Percentiles rank a stretch among this genome's conserved stretches.
These are phyloP conservation scores for Laetiporus sulphureus DNA, from an alignment of 1,284 basidiomycete species.

Conservation along the genomic window DNA sequence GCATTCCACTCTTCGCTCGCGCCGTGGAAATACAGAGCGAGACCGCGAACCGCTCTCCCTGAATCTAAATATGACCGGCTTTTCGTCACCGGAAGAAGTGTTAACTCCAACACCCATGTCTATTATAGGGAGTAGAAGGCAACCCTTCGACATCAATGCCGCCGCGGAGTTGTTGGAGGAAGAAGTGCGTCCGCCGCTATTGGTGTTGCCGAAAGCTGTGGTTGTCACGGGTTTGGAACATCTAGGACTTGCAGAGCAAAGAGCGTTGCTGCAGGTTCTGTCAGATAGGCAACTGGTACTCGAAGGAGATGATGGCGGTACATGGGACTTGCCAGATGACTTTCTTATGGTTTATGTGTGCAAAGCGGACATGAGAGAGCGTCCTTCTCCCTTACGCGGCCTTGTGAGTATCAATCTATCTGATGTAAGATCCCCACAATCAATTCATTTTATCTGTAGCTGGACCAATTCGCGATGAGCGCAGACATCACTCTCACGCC, in stretches of 20 bases:
- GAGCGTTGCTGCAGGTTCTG: conserved; percentile 49
- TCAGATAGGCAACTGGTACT: conserved; percentile 45
- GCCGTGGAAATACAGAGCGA: conserved; percentile 15
- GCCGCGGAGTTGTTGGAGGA: conserved; percentile 3
- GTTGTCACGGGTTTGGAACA: conserved; percentile 67
- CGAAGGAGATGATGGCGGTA: conserved; percentile 24
- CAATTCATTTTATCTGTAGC: conserved; percentile 31
- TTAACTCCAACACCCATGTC: conserved; percentile 3
- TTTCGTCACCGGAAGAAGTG: conserved; percentile 11
- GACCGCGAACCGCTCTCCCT: conserved; percentile 21
- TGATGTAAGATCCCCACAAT: conserved; percentile 3
- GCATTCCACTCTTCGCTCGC: conserved; percentile 20
- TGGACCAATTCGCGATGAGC: conserved; percentile 75
- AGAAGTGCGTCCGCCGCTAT: conserved; percentile 12
- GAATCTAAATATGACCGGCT: conserved; percentile 8
- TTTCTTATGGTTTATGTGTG: conserved; percentile 73
- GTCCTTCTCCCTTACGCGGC: conserved; percentile 55
- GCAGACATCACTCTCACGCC: conserved; percentile 37
- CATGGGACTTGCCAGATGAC: conserved; percentile 57
- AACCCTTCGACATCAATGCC: conserved; percentile 2
- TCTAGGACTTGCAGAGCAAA: conserved; percentile 47
- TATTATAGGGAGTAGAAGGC: neutral
- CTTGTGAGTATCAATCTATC: conserved; percentile 38
- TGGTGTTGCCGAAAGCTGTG: conserved; percentile 50
- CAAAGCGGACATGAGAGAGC: conserved; percentile 50